Conservation (phyloP, 768 basidiomycete genomes). For the Clitopilus hobsonii region DNA sequence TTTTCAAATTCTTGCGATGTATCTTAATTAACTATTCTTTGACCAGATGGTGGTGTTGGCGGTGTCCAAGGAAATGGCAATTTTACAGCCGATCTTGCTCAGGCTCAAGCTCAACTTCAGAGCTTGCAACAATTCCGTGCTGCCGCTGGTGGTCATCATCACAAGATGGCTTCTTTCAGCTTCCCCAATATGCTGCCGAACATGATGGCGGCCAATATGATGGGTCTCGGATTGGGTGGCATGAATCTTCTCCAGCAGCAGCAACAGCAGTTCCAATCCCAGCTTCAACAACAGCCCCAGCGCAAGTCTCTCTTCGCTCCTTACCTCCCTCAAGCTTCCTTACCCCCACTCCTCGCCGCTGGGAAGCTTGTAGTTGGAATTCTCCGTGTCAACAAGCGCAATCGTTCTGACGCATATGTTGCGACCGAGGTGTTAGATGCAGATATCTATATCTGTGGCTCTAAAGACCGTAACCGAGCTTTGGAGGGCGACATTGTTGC, state of each 20-base stretch:
- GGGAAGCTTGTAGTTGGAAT: slow-evolving; percentile 98
- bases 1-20: slow-evolving; percentile 12
- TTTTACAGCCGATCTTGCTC: slow-evolving; percentile 83
- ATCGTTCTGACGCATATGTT: slow-evolving; percentile 97
- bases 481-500: slow-evolving; percentile 98
- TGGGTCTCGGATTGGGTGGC: slow-evolving; percentile 81
- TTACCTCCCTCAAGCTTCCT: slow-evolving; percentile 95
- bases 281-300: slow-evolving; percentile 93
- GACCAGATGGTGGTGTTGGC: slow-evolving; percentile 71
- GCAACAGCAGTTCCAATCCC: slow-evolving; percentile 92
- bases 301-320: slow-evolving; percentile 98
- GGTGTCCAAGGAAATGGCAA: slow-evolving; percentile 56
- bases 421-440: slow-evolving; percentile 97
- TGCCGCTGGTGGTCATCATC: slow-evolving; percentile 89
- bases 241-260: slow-evolving; percentile 89
- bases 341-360: slow-evolving; percentile 93
- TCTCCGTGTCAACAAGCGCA: slow-evolving; percentile 95
- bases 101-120: slow-evolving; percentile 94
- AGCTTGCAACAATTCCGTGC: slow-evolving; percentile 97
- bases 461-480: slow-evolving; percentile 97
- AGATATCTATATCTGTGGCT: slow-evolving; percentile 98
- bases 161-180: slow-evolving; percentile 96
- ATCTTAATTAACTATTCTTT: slow-evolving; percentile 7
- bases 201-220: slow-evolving; percentile 96
- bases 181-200: slow-evolving; percentile 98